phyloP scores from a whole-genome alignment of 768 basidiomycete genomes.

The Termitomyces sp. region DNA sequence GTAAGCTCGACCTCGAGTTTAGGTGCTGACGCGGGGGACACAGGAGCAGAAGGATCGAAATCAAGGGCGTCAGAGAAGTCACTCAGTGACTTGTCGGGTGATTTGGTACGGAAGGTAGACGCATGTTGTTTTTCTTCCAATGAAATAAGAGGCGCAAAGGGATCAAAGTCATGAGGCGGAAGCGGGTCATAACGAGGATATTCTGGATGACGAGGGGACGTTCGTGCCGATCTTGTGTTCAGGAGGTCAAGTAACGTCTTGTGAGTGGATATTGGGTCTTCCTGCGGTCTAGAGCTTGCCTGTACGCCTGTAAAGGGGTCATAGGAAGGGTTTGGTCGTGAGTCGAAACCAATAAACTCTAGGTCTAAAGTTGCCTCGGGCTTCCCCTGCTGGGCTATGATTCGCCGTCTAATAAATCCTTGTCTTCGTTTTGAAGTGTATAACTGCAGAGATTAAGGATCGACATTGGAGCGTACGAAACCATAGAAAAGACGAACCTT shows the following conservation, averaged over 20 bases:
- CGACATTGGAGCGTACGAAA: neutral
- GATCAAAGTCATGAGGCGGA: neutral
- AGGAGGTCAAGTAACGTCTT: neutral
- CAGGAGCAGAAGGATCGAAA: neutral
- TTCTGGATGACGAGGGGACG: neutral
- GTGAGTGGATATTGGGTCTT: neutral
- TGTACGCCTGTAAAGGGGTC: constrained; percentile 9
- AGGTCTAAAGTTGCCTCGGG: neutral
- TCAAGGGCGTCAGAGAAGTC: neutral
- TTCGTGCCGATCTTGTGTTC: neutral
- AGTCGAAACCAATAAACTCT: constrained; percentile 10
- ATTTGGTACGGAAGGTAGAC: neutral
- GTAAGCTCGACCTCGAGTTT: neutral
- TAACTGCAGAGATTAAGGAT: neutral
- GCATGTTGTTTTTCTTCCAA: neutral
- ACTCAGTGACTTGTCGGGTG: neutral
- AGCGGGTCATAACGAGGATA: neutral
- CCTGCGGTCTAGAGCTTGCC: neutral
- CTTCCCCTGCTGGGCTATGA: neutral
- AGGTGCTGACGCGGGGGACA: neutral
- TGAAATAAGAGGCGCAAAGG: constrained; percentile 2
- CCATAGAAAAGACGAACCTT: neutral
- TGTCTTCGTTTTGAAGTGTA: neutral
- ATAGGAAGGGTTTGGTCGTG: constrained; percentile 4
- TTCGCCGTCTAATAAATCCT: neutral